Evolutionary conservation across 306 rosid genomes (phyloP), one percentile per base, ranked within the genome.

Genomic region (Vigna mungo): DNA sequence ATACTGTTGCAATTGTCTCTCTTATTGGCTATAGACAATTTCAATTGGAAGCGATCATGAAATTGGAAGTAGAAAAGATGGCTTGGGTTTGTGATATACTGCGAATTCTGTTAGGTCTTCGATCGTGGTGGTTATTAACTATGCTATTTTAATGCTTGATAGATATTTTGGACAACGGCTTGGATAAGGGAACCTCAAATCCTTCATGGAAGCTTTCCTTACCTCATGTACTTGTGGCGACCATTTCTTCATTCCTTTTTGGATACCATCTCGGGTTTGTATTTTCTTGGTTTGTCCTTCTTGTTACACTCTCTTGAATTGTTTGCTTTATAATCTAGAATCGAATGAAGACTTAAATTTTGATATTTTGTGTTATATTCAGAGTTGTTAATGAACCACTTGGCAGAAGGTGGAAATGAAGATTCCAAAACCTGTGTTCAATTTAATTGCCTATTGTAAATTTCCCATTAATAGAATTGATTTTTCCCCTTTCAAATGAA

Each of bases 361-460:
- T 46, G 39, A 78, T 71, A 53, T 62, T 80, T 78, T 81, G 66
- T 4, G 60, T 68, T 70, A 62, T 80, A 41, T 78, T 36, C 90
- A 95, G 98, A 55, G 97, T 95, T 63, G 97, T 92, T 70, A 95
- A 95, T 81, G 98, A 95, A 87, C 98, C 98, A 18, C 93, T 95
- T 39, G 90, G 96, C 97, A 56, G 98, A 95, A 92, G 98, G 98
- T 92, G 76, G 74, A 44, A 54, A 23, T 21, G 69, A 70, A 8
- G 30, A 68, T 76, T 56, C 62, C 68, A 21, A 64, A 76, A 70
- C 55, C 16, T 27, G 32, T 81, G 30, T 59, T 78, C 85, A 52
- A 37, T 60, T 64, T 61, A 51, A 65, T 72, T 41, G 73, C 68
- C 9, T 17, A 58, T 48, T 76, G 34, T 41, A 37, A 74, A 75